phyloP scores from a whole-genome alignment of 352 stramenopile genomes.

The Globisporangium paroecandrum region DNA sequence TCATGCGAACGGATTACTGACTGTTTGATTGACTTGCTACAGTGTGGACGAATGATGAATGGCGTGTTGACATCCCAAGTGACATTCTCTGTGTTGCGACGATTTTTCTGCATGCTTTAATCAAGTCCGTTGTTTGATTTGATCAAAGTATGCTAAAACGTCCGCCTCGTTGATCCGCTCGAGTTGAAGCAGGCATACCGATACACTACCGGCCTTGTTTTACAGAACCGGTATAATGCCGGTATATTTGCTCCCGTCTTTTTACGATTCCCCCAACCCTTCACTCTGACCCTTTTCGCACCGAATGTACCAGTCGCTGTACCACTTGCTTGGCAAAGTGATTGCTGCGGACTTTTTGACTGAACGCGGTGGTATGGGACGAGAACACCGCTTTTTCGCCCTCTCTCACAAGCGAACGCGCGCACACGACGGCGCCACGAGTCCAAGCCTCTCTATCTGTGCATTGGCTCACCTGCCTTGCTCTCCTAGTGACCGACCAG shows the following conservation, averaged over 20 bases:
- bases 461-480: background rate
- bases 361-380: constrained; percentile 4
- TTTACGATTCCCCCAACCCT: constrained; percentile 3
- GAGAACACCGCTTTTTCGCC: background rate
- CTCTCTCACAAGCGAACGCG: background rate
- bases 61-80: background rate
- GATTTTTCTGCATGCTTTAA: background rate
- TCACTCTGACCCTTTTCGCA: constrained; percentile 10
- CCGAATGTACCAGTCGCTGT: constrained; percentile 3
- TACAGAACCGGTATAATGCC: no score
- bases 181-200: no score
- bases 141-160: background rate
- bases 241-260: background rate
- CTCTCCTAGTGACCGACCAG: no score
- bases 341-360: background rate
- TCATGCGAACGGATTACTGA: background rate
- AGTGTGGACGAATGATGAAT: constrained; percentile 11
- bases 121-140: background rate
- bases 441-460: background rate
- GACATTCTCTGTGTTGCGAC: background rate
- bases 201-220: no score
- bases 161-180: no score
- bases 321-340: background rate
- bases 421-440: background rate
- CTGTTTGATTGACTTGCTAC: background rate